Percentiles rank a stretch among this genome's conserved stretches.
Evolutionary conservation across 2,329 filamentous ascomycete species (phyloP).

Genomic region (Xylariaceae sp.): DNA sequence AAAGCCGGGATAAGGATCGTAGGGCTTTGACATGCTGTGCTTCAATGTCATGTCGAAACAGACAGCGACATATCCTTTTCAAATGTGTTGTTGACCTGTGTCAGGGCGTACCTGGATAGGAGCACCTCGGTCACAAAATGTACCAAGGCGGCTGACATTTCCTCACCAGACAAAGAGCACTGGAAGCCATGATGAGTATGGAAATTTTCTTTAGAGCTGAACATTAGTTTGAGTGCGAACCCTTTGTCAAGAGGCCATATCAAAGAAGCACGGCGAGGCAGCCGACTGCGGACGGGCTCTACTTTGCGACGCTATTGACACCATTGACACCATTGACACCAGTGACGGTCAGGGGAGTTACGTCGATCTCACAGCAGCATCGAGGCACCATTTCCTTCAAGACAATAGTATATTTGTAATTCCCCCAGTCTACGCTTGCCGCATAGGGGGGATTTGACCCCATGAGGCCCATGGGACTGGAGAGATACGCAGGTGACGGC

Average conservation of each 20-base stretch:
- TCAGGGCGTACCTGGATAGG: neutral
- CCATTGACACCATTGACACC: no score
- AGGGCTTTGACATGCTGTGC: conserved; percentile 13
- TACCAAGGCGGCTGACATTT: neutral
- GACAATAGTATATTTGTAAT: neutral
- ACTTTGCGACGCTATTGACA: neutral
- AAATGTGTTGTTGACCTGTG: neutral
- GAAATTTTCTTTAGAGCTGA: conserved; percentile 4
- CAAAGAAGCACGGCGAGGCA: conserved; percentile 8
- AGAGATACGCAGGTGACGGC: neutral
- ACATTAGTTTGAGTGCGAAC: neutral
- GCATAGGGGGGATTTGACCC: no score
- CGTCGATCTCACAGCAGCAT: neutral
- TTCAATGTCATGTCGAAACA: conserved; percentile 1
- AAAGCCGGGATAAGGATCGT: neutral
- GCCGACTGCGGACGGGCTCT: neutral
- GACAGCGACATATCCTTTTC: neutral
- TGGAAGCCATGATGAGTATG: neutral
- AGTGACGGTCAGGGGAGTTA: neutral
- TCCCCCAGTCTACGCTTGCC: neutral
- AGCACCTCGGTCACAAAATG: neutral
- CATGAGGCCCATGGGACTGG: neutral
- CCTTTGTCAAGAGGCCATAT: conserved; percentile 12
- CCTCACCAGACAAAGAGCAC: conserved; percentile 14
- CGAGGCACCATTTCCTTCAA: neutral